Evolutionary conservation across 257 asterid species (phyloP).

Genomic region (Haberlea rhodopensis): DNA sequence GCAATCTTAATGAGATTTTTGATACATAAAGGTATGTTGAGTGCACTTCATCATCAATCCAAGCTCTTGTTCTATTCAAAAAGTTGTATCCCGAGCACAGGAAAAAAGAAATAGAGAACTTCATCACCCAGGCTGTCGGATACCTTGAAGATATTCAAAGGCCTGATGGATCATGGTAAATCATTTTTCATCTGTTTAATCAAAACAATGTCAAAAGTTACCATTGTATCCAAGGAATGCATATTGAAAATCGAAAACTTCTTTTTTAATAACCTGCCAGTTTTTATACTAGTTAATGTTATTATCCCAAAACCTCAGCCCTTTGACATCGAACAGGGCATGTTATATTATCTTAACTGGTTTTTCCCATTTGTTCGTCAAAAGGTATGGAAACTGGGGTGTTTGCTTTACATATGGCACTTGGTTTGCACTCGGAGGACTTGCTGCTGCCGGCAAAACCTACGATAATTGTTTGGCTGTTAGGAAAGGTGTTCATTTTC

Average conservation of each 20-base stretch:
- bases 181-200: neutral
- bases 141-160: constrained; percentile 57
- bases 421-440: constrained; percentile 81
- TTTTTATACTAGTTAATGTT: too few relatives aligned
- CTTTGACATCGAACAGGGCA: too few relatives aligned
- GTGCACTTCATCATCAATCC: constrained; percentile 73
- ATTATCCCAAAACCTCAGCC: too few relatives aligned
- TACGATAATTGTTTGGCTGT: constrained; percentile 47
- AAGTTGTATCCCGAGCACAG: constrained; percentile 55
- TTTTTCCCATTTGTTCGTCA: neutral
- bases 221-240: too few relatives aligned
- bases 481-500: constrained; percentile 56
- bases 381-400: constrained; percentile 53
- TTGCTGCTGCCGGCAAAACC: constrained; percentile 59
- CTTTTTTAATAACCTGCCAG: too few relatives aligned
- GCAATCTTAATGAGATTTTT: neutral
- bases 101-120: constrained; percentile 49
- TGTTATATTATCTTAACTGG: neutral
- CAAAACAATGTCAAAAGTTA: neutral
- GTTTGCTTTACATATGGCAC: constrained; percentile 79
- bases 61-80: constrained; percentile 62
- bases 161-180: constrained; percentile 86
- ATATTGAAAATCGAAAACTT: too few relatives aligned
- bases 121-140: constrained; percentile 38
- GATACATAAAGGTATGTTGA: constrained; percentile 52